phyloP scores from a whole-genome alignment of 768 basidiomycete species.

The Floccularia luteovirens region DNA sequence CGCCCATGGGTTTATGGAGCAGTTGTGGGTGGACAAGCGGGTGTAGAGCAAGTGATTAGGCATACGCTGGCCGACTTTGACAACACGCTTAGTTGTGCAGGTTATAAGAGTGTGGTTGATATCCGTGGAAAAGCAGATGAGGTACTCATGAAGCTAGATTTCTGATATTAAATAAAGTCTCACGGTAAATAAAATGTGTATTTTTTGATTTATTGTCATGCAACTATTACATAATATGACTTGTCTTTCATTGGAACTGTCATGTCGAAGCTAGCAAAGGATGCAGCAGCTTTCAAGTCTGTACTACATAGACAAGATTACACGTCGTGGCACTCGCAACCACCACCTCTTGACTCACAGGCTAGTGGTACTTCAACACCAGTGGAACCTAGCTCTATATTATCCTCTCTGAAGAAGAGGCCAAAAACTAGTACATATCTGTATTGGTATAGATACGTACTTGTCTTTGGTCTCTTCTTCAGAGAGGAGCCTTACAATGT shows the following conservation, averaged over 20 bases:
- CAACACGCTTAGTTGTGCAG: constrained; percentile 53
- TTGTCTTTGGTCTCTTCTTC: constrained; percentile 8
- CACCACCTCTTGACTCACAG: constrained; percentile 23
- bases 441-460: constrained; percentile 6
- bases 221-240: background rate
- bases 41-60: constrained; percentile 67
- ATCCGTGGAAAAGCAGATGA: constrained; percentile 53
- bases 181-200: too few species aligned
- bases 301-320: constrained; percentile 59
- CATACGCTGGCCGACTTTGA: constrained; percentile 66
- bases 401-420: constrained; percentile 50
- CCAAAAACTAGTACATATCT: constrained; percentile 54
- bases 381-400: constrained; percentile 15
- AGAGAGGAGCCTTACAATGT: too few species aligned
- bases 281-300: constrained; percentile 64
- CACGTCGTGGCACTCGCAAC: constrained; percentile 71
- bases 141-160: constrained; percentile 36
- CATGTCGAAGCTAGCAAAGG: constrained; percentile 68
- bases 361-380: constrained; percentile 13
- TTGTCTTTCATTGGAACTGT: constrained; percentile 7
- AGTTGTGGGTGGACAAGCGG: constrained; percentile 60
- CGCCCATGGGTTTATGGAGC: constrained; percentile 75
- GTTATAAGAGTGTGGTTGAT: constrained; percentile 50
- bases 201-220: too few species aligned
- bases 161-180: too few species aligned